These are phyloP conservation scores for Xylaria sp. DNA, from an alignment of 2,329 filamentous ascomycete species.

Conservation along the genomic window DNA sequence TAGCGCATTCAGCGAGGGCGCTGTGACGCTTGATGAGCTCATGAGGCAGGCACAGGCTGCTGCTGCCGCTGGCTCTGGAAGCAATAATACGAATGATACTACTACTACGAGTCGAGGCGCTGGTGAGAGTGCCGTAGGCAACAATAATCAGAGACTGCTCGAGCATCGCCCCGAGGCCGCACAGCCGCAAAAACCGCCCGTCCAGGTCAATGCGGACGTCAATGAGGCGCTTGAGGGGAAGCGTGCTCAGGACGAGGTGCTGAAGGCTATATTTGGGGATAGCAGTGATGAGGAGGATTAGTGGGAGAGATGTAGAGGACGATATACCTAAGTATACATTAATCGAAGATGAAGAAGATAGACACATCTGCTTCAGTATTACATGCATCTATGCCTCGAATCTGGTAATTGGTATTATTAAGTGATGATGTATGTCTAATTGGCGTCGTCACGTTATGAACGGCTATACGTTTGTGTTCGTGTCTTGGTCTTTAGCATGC, in stretches of 20 bases:
- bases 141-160: neutral
- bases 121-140: neutral
- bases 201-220: constrained; percentile 73
- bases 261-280: constrained; percentile 93
- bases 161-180: neutral
- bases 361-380: neutral
- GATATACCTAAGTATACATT: constrained; percentile 20
- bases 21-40: constrained; percentile 50
- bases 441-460: neutral
- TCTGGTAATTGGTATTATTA: too few species aligned
- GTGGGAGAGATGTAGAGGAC: constrained; percentile 8
- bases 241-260: constrained; percentile 81
- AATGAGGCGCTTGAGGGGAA: constrained; percentile 83
- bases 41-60: constrained; percentile 45
- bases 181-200: constrained; percentile 6
- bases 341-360: neutral
- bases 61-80: neutral
- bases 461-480: neutral
- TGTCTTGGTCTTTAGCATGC: neutral
- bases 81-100: neutral
- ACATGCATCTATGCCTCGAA: neutral
- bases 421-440: neutral
- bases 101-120: neutral
- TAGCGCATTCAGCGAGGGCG: constrained; percentile 30
- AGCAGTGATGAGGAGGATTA: constrained; percentile 70